Conservation (phyloP, 75 land plant genomes). For the Selaginella moellendorffii region DNA sequence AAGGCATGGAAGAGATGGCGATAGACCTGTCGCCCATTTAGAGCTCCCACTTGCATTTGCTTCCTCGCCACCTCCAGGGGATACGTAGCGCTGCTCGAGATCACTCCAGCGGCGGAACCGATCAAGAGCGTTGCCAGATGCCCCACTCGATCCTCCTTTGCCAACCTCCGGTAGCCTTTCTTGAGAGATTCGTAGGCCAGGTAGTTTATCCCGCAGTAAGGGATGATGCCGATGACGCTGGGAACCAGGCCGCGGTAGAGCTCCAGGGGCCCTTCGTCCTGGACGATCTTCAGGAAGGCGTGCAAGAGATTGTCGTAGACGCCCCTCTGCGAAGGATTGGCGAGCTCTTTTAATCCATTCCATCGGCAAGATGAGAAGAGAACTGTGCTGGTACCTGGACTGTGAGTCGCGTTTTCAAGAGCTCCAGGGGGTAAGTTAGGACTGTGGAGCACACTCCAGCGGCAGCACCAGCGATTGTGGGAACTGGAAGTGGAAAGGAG, state of each 20-base stretch:
- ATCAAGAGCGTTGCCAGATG: slow-evolving; percentile 70
- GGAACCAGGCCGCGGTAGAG: slow-evolving; percentile 86
- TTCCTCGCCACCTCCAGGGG: slow-evolving; percentile 9
- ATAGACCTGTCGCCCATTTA: slow-evolving; percentile 20
- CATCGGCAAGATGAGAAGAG: no score
- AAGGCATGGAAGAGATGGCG: slow-evolving; percentile 14
- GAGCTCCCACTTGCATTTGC: slow-evolving; percentile 16
- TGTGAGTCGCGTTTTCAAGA: slow-evolving; percentile 84
- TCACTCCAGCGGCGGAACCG: slow-evolving; percentile 13
- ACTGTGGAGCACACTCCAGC: slow-evolving; percentile 96
- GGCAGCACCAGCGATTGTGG: slow-evolving; percentile 77
- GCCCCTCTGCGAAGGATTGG: slow-evolving; percentile 68
- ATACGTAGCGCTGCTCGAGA: background rate
- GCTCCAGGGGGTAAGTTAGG: slow-evolving; percentile 80
- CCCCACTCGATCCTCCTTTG: slow-evolving; percentile 61
- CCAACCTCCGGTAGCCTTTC: slow-evolving; percentile 45
- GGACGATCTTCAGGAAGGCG: slow-evolving; percentile 65
- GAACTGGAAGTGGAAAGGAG: slow-evolving; percentile 38
- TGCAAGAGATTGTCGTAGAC: slow-evolving; percentile 64
- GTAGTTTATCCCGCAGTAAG: slow-evolving; percentile 90
- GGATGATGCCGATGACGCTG: slow-evolving; percentile 83
- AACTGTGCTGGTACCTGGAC: slow-evolving; percentile 48
- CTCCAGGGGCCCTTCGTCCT: slow-evolving; percentile 68
- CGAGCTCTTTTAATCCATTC: no score
- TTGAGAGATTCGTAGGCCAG: slow-evolving; percentile 66